A percentile compares a stretch with the other conserved stretches of the same genome.
Conservation (phyloP, 306 rosid species). For the Acacia crassicarpa region DNA sequence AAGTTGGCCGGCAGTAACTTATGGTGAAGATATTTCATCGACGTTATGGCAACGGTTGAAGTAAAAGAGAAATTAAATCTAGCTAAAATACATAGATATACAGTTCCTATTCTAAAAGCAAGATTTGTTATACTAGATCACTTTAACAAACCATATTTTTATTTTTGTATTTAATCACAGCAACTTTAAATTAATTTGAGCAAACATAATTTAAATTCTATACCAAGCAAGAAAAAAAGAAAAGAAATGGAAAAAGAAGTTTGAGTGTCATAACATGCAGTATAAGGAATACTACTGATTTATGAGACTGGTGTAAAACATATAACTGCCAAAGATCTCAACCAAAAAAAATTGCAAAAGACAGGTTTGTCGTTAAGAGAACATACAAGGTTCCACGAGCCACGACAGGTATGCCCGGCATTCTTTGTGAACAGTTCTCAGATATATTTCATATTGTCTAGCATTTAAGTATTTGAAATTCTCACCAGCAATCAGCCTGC, state of each 20-base stretch:
- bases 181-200: background rate
- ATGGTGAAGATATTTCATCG: background rate
- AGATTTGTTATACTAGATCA: background rate
- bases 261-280: no score
- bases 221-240: background rate
- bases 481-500: slow-evolving; percentile 35
- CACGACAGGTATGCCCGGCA: slow-evolving; percentile 46
- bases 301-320: background rate
- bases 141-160: background rate
- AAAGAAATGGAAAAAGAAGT: no score
- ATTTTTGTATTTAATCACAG: background rate
- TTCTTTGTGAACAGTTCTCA: slow-evolving; percentile 32
- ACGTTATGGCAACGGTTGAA: background rate
- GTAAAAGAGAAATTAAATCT: background rate
- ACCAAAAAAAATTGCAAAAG: background rate
- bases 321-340: background rate
- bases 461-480: slow-evolving; percentile 14
- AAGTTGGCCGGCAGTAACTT: background rate
- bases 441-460: slow-evolving; percentile 22
- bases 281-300: background rate
- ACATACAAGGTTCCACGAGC: slow-evolving; percentile 49
- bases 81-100: background rate
- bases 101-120: background rate
- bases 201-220: background rate
- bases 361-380: slow-evolving; percentile 8